Base-by-base conservation (phyloP, 345 rosid genomes). In the Bretschneidera sinensis region DNA sequence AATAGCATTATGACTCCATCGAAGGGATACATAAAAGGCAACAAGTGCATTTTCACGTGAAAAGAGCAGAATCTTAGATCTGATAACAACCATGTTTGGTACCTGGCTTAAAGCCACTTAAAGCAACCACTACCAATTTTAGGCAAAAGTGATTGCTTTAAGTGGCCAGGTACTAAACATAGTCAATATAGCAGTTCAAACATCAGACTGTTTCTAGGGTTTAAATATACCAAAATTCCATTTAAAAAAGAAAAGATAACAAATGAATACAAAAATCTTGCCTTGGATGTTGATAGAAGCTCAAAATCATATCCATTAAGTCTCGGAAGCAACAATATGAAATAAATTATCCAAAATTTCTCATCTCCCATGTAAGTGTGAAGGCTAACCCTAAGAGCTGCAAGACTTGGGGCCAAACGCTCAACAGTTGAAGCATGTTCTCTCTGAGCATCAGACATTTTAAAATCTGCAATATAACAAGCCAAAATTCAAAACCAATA, bases 321-420 rank as follows among this genome's bases (percentile, higher is more conserved):
- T 75, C 91, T 83, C 10, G 89, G 89, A 68, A 85, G 82, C 77
- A 88, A 70, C 63, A 85, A 67, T 63, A 85, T 77, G 60, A 88
- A 88, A 69, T 88, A 88, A 34, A 88, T 75, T 71, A 83, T 74
- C 96, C 96, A 88, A 70, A 88, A 88, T 22, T 63, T 79, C 34
- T 68, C 77, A 47, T 80, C 72, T 59, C 65, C 77, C 66, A 83
- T 55, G 59, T 61, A 50, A 63, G 60, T 63, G 16, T 57, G 62
- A 59, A 88, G 80, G 48, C 67, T 64, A 66, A 55, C 63, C 76
- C 78, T 78, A 64, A 88, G 76, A 72, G 69, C 74, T 54, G 65
- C 65, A 34, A 88, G 52, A 65, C 69, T 72, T 24, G 91, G 91
- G 66, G 79, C 87, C 47, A 85, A 55, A 11, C 60, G 66, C 66